Percentiles rank a stretch among this genome's conserved stretches.
These are phyloP conservation scores for Rosa chinensis DNA, from an alignment of 306 rosid genomes.

Conservation along the genomic window DNA sequence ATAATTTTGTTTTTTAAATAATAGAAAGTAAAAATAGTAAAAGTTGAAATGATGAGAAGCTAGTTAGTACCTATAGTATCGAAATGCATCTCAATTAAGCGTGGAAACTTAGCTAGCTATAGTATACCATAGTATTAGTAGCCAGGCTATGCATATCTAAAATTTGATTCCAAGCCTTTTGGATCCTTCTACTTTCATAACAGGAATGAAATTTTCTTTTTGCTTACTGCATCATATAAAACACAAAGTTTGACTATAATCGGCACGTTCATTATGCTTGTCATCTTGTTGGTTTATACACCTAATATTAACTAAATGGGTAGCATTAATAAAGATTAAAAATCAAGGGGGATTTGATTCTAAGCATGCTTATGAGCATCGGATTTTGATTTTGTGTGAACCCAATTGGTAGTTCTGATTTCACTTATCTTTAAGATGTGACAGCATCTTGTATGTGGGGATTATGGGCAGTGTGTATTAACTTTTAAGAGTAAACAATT, in stretches of 20 bases:
- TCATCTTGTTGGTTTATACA: background rate
- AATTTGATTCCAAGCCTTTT: conserved; percentile 8
- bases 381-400: conserved; percentile 16
- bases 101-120: background rate
- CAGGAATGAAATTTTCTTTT: background rate
- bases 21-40: background rate
- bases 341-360: conserved; percentile 4
- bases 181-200: conserved; percentile 19
- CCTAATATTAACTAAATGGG: background rate
- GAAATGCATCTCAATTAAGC: background rate
- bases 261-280: background rate
- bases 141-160: conserved; percentile 11
- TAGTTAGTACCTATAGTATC: background rate
- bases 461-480: conserved; percentile 21
- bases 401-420: conserved; percentile 13
- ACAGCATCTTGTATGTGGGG: conserved; percentile 35
- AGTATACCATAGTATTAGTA: background rate
- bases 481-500: conserved; percentile 4
- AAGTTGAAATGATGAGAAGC: background rate
- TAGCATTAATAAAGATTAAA: background rate
- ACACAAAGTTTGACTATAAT: conserved; percentile 18
- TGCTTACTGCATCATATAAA: background rate
- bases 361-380: conserved; percentile 18
- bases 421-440: conserved; percentile 28
- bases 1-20: no score